Evolutionary conservation across 352 stramenopile species (phyloP), one percentile per base, ranked within the genome.

Genomic region (Thalassiosira allenii): DNA sequence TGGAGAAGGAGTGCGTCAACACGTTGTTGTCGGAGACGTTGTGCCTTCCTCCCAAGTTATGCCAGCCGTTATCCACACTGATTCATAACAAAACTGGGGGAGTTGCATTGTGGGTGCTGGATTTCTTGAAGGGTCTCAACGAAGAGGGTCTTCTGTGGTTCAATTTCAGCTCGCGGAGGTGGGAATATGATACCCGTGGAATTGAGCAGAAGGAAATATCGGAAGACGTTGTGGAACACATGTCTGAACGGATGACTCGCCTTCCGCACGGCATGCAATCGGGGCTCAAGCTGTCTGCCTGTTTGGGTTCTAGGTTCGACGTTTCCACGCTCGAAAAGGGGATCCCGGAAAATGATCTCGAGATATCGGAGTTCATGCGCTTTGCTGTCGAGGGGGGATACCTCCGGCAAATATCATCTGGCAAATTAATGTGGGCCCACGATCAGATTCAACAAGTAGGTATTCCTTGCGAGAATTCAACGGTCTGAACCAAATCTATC

Each of bases 1-100:
- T 79, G 17, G 69, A 64, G 17, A 71, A 71, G 43, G 58, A 79
- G 6, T 58, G 40, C 29, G 69, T 79, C 22, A 79, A 79, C 27
- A 51, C 58, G 11, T 41, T 79, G 25, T 22, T 79, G 22, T 69
- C 69, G 20, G 69, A 79, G 47, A 4, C 32, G 53, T 27, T 79
- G 5, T 79, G 69, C 33, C 23, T 79, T n/a, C 69, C 69, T 27
- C 69, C 69, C 29, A 66, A 33, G n/a, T 17, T 79, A 12, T 64
- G 57, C 44, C 63, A 47, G 25, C 71, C 61, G 0, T 43, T 80
- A 22, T 68, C 61, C 3, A 56, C 51, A 14, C 17, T 75, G n/a
- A 34, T 80, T n/a, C 62, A 75, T 25, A 74, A 23, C 43, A 80
- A 74, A 53, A 75, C 71, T 23, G 71, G 71, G 17, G 71, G 71